phyloP scores from a whole-genome alignment of 2,329 filamentous ascomycete genomes.

The Arthrinium phaeospermum region DNA sequence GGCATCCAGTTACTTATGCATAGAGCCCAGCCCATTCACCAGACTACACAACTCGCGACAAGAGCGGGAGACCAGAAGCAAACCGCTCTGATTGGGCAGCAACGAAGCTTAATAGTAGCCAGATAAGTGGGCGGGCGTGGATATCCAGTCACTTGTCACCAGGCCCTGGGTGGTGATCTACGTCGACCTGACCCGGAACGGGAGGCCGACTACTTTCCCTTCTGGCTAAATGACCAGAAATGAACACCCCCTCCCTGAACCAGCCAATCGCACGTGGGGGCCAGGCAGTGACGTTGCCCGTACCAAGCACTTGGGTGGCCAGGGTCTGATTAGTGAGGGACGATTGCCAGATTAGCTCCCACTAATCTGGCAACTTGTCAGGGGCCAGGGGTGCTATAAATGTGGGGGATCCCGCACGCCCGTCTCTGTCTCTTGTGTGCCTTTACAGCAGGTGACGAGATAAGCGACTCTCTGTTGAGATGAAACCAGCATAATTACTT shows the following conservation, averaged over 20 bases:
- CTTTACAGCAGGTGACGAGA: not conserved
- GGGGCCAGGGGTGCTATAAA: not conserved
- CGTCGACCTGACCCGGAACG: not conserved
- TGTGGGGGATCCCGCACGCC: not conserved
- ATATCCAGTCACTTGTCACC: not conserved
- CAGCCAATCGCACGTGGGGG: not conserved
- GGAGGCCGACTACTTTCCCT: not conserved
- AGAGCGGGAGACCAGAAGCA: not conserved
- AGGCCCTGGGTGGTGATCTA: not conserved
- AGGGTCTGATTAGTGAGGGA: not conserved
- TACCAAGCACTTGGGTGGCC: slow-evolving; percentile 1
- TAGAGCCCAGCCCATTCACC: not conserved
- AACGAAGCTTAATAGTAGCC: not conserved
- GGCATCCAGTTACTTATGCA: not conserved
- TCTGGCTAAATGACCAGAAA: not conserved
- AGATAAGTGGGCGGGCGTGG: not conserved
- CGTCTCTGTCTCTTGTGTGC: not conserved
- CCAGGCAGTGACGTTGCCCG: not conserved
- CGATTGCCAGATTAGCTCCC: not conserved
- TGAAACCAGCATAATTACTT: not conserved
- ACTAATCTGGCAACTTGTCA: not conserved
- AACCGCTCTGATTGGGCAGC: not conserved
- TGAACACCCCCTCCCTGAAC: not conserved
- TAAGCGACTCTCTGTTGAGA: too few relatives aligned
- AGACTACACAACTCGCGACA: not conserved